phyloP scores from a whole-genome alignment of 202 grass and related monocot species.

The Musa balbisiana region DNA sequence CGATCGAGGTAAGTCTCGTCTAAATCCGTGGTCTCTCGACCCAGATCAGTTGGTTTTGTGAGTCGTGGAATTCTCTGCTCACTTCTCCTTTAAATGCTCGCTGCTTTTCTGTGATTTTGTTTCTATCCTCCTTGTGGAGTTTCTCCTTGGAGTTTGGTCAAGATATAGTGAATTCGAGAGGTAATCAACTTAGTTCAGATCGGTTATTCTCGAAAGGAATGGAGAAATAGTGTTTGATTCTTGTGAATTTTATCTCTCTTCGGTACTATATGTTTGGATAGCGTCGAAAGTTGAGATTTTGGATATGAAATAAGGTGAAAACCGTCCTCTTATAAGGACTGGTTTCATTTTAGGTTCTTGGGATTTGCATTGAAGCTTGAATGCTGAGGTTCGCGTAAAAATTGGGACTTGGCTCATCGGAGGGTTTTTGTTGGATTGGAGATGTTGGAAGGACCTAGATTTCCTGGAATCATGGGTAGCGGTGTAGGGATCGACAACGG shows the following conservation, averaged over 20 bases:
- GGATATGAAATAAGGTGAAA: background rate
- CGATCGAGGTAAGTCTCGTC: conserved; percentile 31
- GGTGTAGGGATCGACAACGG: conserved; percentile 30
- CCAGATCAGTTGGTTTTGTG: background rate
- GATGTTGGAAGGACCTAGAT: conserved; percentile 48
- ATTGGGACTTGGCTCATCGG: conserved; percentile 24
- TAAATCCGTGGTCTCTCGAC: background rate
- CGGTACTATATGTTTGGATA: background rate
- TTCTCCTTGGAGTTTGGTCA: background rate
- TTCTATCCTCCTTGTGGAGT: background rate
- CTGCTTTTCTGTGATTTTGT: background rate
- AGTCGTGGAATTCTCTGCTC: background rate
- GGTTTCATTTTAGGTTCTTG: conserved; percentile 25
- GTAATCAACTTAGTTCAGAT: background rate
- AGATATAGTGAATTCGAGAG: background rate
- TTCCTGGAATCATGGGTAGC: conserved; percentile 42
- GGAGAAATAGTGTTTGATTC: background rate
- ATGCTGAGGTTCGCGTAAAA: conserved; percentile 12
- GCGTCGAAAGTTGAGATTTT: background rate
- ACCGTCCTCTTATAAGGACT: background rate
- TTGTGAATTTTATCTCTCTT: background rate
- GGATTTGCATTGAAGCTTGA: background rate
- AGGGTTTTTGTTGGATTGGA: conserved; percentile 6
- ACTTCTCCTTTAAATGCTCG: background rate
- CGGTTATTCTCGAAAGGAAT: background rate